These are phyloP conservation scores for Crepidotus variabilis DNA, from an alignment of 768 basidiomycete genomes.

Conservation along the genomic window DNA sequence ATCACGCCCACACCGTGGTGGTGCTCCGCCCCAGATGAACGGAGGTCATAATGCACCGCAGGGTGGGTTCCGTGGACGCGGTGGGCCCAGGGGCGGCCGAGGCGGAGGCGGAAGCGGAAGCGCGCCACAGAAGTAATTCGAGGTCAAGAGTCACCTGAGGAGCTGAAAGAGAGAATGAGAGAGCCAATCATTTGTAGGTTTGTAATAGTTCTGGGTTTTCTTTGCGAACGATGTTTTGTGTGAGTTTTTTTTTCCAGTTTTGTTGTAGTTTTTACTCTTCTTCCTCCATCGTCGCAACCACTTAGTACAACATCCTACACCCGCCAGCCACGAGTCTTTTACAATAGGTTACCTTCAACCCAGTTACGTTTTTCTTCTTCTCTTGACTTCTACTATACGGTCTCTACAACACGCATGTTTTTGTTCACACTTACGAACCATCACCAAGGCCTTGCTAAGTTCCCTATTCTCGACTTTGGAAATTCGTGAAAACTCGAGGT, in stretches of 20 bases:
- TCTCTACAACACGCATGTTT: no score
- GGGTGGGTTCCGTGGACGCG: constrained; percentile 20
- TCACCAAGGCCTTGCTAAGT: no score
- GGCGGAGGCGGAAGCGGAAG: constrained; percentile 26
- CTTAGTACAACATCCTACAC: background rate
- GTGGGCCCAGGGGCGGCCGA: constrained; percentile 24
- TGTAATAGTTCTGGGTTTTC: background rate
- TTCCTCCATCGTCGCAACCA: background rate
- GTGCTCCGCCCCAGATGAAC: constrained; percentile 49
- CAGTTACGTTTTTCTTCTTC: no score
- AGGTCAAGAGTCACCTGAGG: background rate
- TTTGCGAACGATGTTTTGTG: background rate
- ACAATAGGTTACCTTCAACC: no score
- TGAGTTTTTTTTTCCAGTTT: background rate
- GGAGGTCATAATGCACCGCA: constrained; percentile 39
- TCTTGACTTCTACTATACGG: no score
- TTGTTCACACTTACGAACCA: no score
- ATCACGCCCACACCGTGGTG: constrained; percentile 56
- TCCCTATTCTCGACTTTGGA: no score
- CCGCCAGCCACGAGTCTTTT: no score
- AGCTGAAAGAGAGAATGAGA: background rate
- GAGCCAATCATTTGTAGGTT: background rate
- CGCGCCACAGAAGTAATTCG: constrained; percentile 12
- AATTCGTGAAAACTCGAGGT: no score
- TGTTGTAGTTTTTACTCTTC: background rate